phyloP scores from a whole-genome alignment of 2,329 filamentous ascomycete species.

The Apiospora arundinis region DNA sequence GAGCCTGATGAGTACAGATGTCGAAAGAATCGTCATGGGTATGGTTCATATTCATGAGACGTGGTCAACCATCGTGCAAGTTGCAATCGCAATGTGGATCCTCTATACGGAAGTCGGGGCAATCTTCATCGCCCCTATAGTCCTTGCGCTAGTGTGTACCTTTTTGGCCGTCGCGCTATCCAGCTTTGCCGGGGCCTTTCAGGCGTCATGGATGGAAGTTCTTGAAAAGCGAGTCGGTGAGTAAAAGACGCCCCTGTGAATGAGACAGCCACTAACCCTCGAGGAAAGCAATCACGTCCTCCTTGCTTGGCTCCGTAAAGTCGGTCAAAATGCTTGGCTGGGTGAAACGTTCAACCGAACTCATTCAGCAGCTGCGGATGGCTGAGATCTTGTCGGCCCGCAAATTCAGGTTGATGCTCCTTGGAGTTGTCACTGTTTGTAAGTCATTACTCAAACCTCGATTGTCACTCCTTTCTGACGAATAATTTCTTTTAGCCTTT shows the following conservation, averaged over 20 bases:
- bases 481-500: background rate
- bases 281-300: slow-evolving; percentile 21
- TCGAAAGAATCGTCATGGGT: slow-evolving; percentile 25
- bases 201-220: slow-evolving; percentile 24
- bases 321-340: slow-evolving; percentile 27
- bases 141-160: slow-evolving; percentile 23
- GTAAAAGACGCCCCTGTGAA: background rate
- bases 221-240: slow-evolving; percentile 24
- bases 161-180: slow-evolving; percentile 10
- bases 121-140: slow-evolving; percentile 24
- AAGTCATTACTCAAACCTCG: background rate
- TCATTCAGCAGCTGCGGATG: slow-evolving; percentile 23
- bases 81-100: slow-evolving; percentile 26
- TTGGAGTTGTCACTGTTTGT: slow-evolving; percentile 23
- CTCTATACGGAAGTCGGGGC: slow-evolving; percentile 24
- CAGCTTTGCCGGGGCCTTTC: slow-evolving; percentile 23
- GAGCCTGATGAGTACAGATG: slow-evolving; percentile 24
- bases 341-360: slow-evolving; percentile 15
- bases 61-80: slow-evolving; percentile 24
- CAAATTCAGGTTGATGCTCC: slow-evolving; percentile 24
- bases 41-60: slow-evolving; percentile 23
- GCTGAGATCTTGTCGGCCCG: slow-evolving; percentile 22
- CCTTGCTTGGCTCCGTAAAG: slow-evolving; percentile 25
- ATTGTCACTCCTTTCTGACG: background rate
- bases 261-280: background rate